A percentile compares a stretch with the other conserved stretches of the same genome.
phyloP scores from a whole-genome alignment of 495 filamentous ascomycete species.

The Rhypophila decipiens region DNA sequence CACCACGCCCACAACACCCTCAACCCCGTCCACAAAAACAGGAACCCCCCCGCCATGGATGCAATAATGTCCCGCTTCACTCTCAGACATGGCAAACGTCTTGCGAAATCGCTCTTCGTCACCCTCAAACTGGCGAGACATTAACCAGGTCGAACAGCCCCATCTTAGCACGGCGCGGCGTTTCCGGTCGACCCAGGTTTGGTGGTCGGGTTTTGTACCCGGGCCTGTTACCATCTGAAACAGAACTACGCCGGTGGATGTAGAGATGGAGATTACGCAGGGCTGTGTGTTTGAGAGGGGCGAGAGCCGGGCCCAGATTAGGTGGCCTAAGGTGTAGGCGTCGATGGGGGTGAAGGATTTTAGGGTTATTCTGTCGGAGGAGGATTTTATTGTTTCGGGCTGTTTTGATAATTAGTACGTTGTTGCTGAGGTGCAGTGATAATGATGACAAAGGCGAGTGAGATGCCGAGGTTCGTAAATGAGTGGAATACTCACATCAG shows the following conservation, averaged over 20 bases:
- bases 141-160: constrained; percentile 59
- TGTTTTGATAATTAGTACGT: no score
- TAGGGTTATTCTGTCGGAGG: constrained; percentile 41
- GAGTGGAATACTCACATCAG: neutral
- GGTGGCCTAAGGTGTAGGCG: constrained; percentile 60
- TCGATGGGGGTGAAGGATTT: constrained; percentile 57
- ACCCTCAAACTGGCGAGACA: constrained; percentile 52
- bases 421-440: no score
- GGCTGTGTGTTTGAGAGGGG: constrained; percentile 40
- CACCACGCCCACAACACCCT: constrained; percentile 65
- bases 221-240: constrained; percentile 41
- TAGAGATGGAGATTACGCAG: constrained; percentile 59
- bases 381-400: constrained; percentile 2
- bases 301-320: constrained; percentile 56
- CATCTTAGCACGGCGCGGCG: constrained; percentile 57
- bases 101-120: constrained; percentile 38
- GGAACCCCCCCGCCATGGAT: constrained; percentile 72
- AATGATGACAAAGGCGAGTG: neutral
- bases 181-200: constrained; percentile 58
- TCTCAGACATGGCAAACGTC: constrained; percentile 13
- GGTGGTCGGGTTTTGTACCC: constrained; percentile 57
- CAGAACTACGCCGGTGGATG: constrained; percentile 46
- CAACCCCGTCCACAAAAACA: constrained; percentile 60
- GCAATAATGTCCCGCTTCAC: constrained; percentile 55
- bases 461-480: neutral